Percentiles rank a stretch among this genome's conserved stretches.
Evolutionary conservation across 768 basidiomycete species (phyloP).

Genomic region (Macrolepiota albuminosa): DNA sequence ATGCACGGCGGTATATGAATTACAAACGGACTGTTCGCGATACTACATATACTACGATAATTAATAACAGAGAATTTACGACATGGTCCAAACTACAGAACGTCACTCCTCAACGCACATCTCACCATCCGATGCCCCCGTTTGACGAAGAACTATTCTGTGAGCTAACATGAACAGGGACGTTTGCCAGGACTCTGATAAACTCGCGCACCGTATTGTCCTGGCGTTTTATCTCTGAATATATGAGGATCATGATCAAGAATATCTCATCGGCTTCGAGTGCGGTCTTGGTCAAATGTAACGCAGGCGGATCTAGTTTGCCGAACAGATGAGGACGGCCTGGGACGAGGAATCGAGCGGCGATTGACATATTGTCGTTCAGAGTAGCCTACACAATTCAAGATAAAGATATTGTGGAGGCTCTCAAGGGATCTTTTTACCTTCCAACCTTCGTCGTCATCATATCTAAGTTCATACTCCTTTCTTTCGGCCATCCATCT

Average conservation of each 20-base stretch:
- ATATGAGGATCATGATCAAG: constrained; percentile 31
- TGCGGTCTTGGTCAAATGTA: constrained; percentile 36
- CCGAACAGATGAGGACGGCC: constrained; percentile 46
- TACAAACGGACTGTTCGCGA: not conserved
- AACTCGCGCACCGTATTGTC: constrained; percentile 24
- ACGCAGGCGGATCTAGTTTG: constrained; percentile 32
- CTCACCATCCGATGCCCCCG: constrained; percentile 8
- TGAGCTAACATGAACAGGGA: not conserved
- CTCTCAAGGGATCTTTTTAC: not conserved
- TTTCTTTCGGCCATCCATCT: constrained; percentile 37
- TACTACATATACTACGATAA: not conserved
- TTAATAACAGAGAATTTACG: not conserved
- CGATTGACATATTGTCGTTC: constrained; percentile 25
- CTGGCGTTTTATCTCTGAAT: constrained; percentile 30
- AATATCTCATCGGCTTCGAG: constrained; percentile 36
- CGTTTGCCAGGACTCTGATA: no score
- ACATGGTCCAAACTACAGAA: not conserved
- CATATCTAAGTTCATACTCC: constrained; percentile 39
- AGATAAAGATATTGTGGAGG: not conserved
- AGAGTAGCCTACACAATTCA: constrained; percentile 14
- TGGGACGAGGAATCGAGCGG: constrained; percentile 37
- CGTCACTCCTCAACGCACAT: not conserved
- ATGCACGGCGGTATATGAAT: not conserved
- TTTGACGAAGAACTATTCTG: constrained; percentile 18
- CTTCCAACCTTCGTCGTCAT: constrained; percentile 45